Conservation (phyloP, 192 early-diverging fungal species). For the Backusella parvicylindrica region DNA sequence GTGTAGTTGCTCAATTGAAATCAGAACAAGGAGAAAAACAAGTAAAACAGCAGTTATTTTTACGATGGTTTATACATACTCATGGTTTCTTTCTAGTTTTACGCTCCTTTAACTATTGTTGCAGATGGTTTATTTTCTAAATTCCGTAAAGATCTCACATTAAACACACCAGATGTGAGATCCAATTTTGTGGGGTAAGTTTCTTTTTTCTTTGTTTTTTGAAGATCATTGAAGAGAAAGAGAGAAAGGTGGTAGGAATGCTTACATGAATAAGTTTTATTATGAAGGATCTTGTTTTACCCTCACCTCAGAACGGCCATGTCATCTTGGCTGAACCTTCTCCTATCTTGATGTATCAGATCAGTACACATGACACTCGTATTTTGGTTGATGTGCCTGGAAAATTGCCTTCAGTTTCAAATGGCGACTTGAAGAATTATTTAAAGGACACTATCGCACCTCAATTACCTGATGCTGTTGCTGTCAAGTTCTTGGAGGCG, state of each 20-base stretch:
- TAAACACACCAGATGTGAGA: conserved; percentile 39
- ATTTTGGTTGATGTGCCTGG: conserved; percentile 92
- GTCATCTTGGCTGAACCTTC: conserved; percentile 84
- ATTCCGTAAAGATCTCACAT: conserved; percentile 76
- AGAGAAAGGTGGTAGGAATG: too few species aligned
- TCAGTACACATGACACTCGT: conserved; percentile 82
- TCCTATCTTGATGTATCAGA: conserved; percentile 91
- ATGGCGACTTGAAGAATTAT: conserved; percentile 63
- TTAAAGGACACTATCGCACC: conserved; percentile 61
- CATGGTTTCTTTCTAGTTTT: conserved; percentile 38
- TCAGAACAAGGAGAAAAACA: background rate
- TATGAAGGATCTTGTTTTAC: conserved; percentile 67
- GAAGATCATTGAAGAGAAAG: too few species aligned
- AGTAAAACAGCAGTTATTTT: too few species aligned
- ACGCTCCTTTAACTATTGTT: conserved; percentile 82
- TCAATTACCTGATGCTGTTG: conserved; percentile 63
- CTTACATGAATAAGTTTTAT: conserved; percentile 46
- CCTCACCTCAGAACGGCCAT: conserved; percentile 85
- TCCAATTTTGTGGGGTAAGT: conserved; percentile 30
- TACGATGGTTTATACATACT: background rate
- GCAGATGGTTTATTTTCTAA: conserved; percentile 95
- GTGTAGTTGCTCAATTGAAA: conserved; percentile 37
- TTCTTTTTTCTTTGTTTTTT: background rate
- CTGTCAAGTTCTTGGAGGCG: conserved; percentile 57
- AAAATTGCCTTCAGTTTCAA: conserved; percentile 66